Conservation (phyloP, 2,329 filamentous ascomycete genomes). For the Aciculosporium take region DNA sequence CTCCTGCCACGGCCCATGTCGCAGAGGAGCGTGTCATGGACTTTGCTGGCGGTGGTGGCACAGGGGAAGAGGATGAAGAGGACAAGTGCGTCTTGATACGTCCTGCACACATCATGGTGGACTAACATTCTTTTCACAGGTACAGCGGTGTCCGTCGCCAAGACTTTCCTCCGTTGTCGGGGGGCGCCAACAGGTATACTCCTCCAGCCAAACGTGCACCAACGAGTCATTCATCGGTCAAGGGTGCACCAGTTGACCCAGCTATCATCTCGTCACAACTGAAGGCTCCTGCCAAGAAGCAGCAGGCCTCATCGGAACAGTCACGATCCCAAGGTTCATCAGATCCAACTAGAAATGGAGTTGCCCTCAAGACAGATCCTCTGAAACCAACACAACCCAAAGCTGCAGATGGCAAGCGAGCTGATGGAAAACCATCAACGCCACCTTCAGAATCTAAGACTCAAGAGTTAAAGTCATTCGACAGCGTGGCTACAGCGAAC, state of each 20-base stretch:
- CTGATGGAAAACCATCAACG: slow-evolving; percentile 15
- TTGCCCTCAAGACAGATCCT: slow-evolving; percentile 14
- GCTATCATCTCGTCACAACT: slow-evolving; percentile 85
- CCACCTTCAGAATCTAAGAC: slow-evolving; percentile 17
- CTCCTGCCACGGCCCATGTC: slow-evolving; percentile 64
- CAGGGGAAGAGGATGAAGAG: slow-evolving; percentile 71
- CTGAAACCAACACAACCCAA: slow-evolving; percentile 18
- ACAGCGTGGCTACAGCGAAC: slow-evolving; percentile 13
- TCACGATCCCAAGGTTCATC: slow-evolving; percentile 11
- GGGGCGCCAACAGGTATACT: slow-evolving; percentile 59
- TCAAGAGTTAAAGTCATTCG: slow-evolving; percentile 13
- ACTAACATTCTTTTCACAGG: slow-evolving; percentile 26
- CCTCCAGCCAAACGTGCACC: slow-evolving; percentile 79
- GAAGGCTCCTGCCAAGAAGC: slow-evolving; percentile 30
- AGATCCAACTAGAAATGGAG: slow-evolving; percentile 18
- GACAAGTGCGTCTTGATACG: slow-evolving; percentile 49
- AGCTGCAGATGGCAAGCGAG: slow-evolving; percentile 17
- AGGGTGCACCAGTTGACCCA: slow-evolving; percentile 67
- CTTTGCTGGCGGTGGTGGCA: slow-evolving; percentile 43
- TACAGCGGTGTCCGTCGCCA: slow-evolving; percentile 84
- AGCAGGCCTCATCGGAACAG: slow-evolving; percentile 13
- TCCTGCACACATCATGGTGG: not conserved
- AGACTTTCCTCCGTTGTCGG: slow-evolving; percentile 52
- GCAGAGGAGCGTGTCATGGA: slow-evolving; percentile 77
- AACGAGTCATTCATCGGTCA: slow-evolving; percentile 55